A percentile compares a stretch with the other conserved stretches of the same genome.
Evolutionary conservation across 2,329 filamentous ascomycete species (phyloP).

Genomic region (Fusarium azukiicola): DNA sequence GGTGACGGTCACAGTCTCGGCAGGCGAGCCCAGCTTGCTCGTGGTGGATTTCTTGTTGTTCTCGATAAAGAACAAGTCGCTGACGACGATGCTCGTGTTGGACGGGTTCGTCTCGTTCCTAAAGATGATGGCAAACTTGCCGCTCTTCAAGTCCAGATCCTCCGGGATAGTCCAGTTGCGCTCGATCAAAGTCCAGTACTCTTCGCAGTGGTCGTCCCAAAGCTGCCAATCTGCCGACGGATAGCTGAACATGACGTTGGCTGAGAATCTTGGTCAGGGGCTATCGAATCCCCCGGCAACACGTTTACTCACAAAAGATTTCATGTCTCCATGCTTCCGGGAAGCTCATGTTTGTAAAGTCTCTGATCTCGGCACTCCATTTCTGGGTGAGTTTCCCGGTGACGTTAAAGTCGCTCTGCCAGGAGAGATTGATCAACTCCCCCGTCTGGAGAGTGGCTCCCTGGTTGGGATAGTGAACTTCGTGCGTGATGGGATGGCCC

Average conservation of each 20-base stretch:
- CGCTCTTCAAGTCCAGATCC: neutral
- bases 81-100: neutral
- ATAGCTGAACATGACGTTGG: neutral
- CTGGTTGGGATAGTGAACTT: neutral
- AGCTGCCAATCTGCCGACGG: neutral
- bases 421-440: neutral
- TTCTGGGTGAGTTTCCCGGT: conserved; percentile 2
- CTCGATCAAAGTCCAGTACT: conserved; percentile 12
- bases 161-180: conserved; percentile 5
- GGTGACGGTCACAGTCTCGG: neutral
- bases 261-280: neutral
- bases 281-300: accelerated
- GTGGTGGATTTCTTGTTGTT: neutral
- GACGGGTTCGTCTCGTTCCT: neutral
- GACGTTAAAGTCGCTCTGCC: conserved; percentile 4
- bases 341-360: conserved; percentile 13
- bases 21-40: neutral
- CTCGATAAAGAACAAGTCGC: conserved; percentile 3
- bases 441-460: neutral
- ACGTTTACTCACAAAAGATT: neutral
- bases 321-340: neutral
- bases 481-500: conserved; percentile 10
- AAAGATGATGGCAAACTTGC: conserved; percentile 7
- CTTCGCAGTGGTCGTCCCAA: neutral
- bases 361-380: conserved; percentile 3